Conservation (phyloP, 2,329 filamentous ascomycete genomes). For the Colletotrichum sp. region DNA sequence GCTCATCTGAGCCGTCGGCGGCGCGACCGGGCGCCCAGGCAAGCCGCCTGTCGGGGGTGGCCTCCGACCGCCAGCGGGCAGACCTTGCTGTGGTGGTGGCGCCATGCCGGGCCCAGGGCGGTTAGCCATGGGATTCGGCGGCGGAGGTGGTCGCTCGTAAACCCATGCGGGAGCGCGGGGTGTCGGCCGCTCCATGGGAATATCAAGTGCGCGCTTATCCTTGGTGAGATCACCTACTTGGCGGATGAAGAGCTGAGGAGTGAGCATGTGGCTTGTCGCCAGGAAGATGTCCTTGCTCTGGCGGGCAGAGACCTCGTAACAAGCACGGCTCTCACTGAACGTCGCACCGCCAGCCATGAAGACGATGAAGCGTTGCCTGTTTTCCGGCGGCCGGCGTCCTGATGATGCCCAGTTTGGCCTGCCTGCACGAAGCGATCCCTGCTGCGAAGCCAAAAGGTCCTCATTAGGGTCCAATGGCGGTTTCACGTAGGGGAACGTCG, state of each 20-base stretch:
- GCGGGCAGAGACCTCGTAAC: constrained; percentile 81
- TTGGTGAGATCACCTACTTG: constrained; percentile 82
- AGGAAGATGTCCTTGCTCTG: constrained; percentile 85
- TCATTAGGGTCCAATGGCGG: constrained; percentile 69
- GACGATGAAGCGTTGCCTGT: constrained; percentile 87
- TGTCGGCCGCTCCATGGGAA: constrained; percentile 81
- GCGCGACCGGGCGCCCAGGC: constrained; percentile 39
- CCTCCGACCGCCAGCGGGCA: constrained; percentile 28
- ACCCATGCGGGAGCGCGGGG: constrained; percentile 86
- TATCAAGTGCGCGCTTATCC: constrained; percentile 76
- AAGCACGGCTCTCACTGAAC: constrained; percentile 86
- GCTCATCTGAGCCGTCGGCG: constrained; percentile 61
- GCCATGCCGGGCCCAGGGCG: constrained; percentile 29
- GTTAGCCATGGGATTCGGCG: constrained; percentile 43
- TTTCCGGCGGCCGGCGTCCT: constrained; percentile 74
- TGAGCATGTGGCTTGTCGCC: constrained; percentile 90
- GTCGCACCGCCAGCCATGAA: constrained; percentile 97
- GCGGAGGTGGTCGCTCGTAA: constrained; percentile 73
- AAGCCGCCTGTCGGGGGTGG: constrained; percentile 32
- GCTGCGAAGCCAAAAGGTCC: constrained; percentile 58
- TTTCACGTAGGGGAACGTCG: constrained; percentile 74
- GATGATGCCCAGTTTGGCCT: constrained; percentile 96
- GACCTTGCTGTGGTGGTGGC: constrained; percentile 21
- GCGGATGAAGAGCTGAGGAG: constrained; percentile 79
- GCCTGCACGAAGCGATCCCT: constrained; percentile 84